Evolutionary conservation across 768 basidiomycete genomes (phyloP).

Genomic region (Amylocystis lapponica): DNA sequence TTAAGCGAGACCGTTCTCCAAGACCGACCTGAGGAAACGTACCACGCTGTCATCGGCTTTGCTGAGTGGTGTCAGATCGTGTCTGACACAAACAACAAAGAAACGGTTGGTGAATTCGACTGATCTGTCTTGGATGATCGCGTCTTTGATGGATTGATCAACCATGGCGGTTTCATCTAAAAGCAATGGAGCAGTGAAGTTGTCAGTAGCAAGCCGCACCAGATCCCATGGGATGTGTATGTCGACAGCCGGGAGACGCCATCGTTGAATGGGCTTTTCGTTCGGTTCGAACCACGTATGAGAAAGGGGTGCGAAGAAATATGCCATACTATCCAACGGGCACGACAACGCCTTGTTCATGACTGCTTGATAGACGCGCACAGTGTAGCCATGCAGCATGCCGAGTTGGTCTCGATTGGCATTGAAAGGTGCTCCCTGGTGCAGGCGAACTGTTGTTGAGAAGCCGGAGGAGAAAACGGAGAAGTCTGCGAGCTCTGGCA

Average conservation of each 20-base stretch:
- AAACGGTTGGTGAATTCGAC: slow-evolving; percentile 76
- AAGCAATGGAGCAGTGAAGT: slow-evolving; percentile 46
- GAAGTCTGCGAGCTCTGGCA: slow-evolving; percentile 53
- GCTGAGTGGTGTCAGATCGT: slow-evolving; percentile 69
- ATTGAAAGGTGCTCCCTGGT: slow-evolving; percentile 43
- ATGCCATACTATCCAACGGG: slow-evolving; percentile 46
- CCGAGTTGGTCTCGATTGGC: slow-evolving; percentile 42
- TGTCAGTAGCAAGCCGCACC: slow-evolving; percentile 44
- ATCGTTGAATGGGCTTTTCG: slow-evolving; percentile 1
- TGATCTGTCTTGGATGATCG: slow-evolving; percentile 69
- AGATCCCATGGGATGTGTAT: slow-evolving; percentile 59
- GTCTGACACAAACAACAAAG: slow-evolving; percentile 47
- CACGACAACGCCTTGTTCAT: slow-evolving; percentile 67
- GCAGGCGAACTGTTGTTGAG: slow-evolving; percentile 37
- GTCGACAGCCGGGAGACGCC: slow-evolving; percentile 32
- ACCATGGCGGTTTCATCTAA: slow-evolving; percentile 23
- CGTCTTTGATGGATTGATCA: slow-evolving; percentile 48
- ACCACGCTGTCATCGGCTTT: slow-evolving; percentile 62
- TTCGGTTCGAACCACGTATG: background rate
- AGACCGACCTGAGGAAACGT: slow-evolving; percentile 23
- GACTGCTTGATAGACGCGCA: slow-evolving; percentile 54
- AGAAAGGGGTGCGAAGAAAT: slow-evolving; percentile 61
- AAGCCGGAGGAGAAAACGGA: slow-evolving; percentile 53
- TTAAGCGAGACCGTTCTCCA: background rate
- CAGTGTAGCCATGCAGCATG: slow-evolving; percentile 54